Evolutionary conservation across 2,329 filamentous ascomycete genomes (phyloP).

Genomic region (Beauveria australis): DNA sequence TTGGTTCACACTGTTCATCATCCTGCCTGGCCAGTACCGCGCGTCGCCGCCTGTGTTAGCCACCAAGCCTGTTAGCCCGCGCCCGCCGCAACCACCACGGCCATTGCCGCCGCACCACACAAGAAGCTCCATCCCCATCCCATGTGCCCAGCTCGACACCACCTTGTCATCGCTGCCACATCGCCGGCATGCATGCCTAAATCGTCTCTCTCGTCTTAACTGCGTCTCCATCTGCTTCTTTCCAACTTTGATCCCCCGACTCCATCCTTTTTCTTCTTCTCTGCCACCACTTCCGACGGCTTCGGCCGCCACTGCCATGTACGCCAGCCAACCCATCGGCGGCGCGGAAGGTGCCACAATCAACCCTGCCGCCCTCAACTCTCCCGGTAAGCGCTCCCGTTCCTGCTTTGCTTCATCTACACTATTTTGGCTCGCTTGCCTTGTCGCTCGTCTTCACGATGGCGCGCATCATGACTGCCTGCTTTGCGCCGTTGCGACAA

Average conservation of each 20-base stretch:
- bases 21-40: neutral
- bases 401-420: neutral
- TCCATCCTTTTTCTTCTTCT: slow-evolving; percentile 4
- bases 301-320: slow-evolving; percentile 24
- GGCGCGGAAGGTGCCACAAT: slow-evolving; percentile 82
- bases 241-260: neutral
- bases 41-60: slow-evolving; percentile 3
- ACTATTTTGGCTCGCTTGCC: slow-evolving; percentile 10
- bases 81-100: slow-evolving; percentile 7
- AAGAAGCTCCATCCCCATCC: slow-evolving; percentile 3
- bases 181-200: slow-evolving; percentile 10
- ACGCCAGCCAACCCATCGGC: slow-evolving; percentile 50
- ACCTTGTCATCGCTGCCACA: slow-evolving; percentile 8
- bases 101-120: slow-evolving; percentile 11
- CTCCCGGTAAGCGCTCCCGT: slow-evolving; percentile 53
- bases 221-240: slow-evolving; percentile 1
- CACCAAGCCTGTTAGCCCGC: neutral
- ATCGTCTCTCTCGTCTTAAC: neutral
- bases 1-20: neutral
- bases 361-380: slow-evolving; percentile 80
- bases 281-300: slow-evolving; percentile 15
- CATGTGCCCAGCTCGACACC: slow-evolving; percentile 13
- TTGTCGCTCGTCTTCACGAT: slow-evolving; percentile 9
- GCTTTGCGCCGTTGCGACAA: neutral
- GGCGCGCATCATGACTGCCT: slow-evolving; percentile 8